A percentile compares a stretch with the other conserved stretches of the same genome.
Conservation (phyloP, 257 asterid genomes). For the Solanum tarijense region DNA sequence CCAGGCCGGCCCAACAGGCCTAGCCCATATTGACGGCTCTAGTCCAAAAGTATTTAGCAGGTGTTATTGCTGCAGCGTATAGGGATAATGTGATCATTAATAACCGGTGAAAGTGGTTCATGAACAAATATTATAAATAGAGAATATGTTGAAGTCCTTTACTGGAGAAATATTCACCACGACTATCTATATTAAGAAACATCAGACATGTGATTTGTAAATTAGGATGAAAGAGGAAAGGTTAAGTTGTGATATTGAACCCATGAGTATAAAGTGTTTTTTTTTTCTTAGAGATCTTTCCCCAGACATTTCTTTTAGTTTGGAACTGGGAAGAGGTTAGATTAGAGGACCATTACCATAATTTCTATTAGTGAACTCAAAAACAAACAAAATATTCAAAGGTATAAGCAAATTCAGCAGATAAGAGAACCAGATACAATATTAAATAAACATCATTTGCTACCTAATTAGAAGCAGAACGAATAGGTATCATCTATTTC, state of each 20-base stretch:
- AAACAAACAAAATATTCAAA: neutral
- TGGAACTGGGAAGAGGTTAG: neutral
- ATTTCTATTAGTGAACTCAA: neutral
- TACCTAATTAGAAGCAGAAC: neutral
- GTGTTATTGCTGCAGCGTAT: too few relatives aligned
- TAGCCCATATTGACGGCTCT: too few relatives aligned
- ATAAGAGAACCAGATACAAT: neutral
- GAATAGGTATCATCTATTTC: neutral
- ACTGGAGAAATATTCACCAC: neutral
- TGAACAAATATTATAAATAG: neutral
- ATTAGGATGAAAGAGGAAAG: neutral
- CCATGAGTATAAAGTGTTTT: neutral
- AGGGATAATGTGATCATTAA: too few relatives aligned
- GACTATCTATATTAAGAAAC: neutral
- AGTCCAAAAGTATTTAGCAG: too few relatives aligned
- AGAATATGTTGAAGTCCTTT: neutral
- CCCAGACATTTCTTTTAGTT: neutral
- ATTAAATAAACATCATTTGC: neutral
- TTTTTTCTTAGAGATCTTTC: neutral
- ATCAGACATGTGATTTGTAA: neutral
- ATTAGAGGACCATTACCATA: neutral
- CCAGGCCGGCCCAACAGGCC: too few relatives aligned
- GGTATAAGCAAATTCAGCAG: neutral
- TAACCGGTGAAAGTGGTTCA: too few relatives aligned
- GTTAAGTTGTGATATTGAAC: neutral